phyloP scores from a whole-genome alignment of 78 protist genomes.

The Dictyostelium purpureum region DNA sequence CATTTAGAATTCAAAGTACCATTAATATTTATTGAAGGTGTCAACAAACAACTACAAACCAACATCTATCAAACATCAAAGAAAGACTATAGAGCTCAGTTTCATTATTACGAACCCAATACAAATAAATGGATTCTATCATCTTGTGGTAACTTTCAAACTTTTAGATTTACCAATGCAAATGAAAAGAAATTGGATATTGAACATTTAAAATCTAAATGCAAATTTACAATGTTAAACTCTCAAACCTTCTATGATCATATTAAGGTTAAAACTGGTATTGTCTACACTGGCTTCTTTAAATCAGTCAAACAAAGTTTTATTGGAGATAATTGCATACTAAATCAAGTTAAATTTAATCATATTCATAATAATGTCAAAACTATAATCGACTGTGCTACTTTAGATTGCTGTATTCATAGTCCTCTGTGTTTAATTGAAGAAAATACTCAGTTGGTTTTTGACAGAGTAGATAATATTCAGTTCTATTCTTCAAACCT shows the following conservation, averaged over 20 bases:
- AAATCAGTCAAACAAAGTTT: neutral
- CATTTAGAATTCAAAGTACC: neutral
- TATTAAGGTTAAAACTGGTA: neutral
- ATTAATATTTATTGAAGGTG: neutral
- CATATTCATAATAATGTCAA: neutral
- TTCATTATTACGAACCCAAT: neutral
- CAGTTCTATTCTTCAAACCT: neutral
- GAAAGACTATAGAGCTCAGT: neutral
- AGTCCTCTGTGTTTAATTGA: conserved; percentile 18
- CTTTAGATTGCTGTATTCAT: conserved; percentile 24
- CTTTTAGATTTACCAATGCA: neutral
- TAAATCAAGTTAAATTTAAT: neutral
- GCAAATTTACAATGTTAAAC: neutral
- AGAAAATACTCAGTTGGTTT: conserved; percentile 27
- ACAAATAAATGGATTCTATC: neutral
- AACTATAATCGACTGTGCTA: neutral
- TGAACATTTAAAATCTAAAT: neutral
- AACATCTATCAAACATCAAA: neutral
- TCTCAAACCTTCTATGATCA: neutral
- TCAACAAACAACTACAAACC: neutral
- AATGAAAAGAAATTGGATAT: neutral
- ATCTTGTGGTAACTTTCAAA: neutral
- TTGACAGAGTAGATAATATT: conserved; percentile 30
- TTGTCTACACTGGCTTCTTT: neutral
- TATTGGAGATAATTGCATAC: neutral